Conservation (phyloP, 179 eudicot genomes). For the Carnegiea gigantea region DNA sequence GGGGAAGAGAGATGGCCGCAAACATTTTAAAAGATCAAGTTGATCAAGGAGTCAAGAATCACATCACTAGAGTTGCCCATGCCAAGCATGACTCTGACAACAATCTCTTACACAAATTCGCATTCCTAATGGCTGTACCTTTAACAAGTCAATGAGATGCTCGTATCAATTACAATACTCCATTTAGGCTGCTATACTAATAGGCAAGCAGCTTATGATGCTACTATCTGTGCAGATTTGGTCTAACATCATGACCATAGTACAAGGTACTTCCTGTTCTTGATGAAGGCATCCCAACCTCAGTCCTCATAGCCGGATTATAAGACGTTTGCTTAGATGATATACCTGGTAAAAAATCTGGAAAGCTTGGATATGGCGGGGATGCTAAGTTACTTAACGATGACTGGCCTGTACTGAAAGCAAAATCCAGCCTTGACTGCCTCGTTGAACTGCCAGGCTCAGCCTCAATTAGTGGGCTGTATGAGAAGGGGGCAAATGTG, state of each 20-base stretch:
- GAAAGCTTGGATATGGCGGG: constrained; percentile 22
- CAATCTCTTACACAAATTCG: constrained; percentile 8
- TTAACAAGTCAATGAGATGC: not conserved
- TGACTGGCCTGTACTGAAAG: constrained; percentile 27
- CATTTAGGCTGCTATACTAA: not conserved
- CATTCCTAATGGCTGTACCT: not conserved
- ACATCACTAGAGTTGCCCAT: not conserved
- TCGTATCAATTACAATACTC: not conserved
- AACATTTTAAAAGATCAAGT: not conserved
- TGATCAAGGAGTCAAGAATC: not conserved
- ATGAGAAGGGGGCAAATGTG: constrained; percentile 19
- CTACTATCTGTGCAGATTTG: constrained; percentile 29
- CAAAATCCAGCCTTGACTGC: constrained; percentile 30
- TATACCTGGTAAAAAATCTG: constrained; percentile 17
- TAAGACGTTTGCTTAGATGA: constrained; percentile 19
- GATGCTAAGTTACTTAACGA: constrained; percentile 23
- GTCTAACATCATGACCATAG: constrained; percentile 27
- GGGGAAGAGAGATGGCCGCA: not conserved
- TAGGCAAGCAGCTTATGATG: not conserved
- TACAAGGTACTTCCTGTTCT: constrained; percentile 21
- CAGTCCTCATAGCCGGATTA: constrained; percentile 23
- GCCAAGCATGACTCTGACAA: not conserved
- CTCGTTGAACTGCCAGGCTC: constrained; percentile 19
- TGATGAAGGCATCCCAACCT: constrained; percentile 29
- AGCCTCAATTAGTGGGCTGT: constrained; percentile 5